Evolutionary conservation across 495 filamentous ascomycete genomes (phyloP).

Genomic region (Sporormia fimetaria): DNA sequence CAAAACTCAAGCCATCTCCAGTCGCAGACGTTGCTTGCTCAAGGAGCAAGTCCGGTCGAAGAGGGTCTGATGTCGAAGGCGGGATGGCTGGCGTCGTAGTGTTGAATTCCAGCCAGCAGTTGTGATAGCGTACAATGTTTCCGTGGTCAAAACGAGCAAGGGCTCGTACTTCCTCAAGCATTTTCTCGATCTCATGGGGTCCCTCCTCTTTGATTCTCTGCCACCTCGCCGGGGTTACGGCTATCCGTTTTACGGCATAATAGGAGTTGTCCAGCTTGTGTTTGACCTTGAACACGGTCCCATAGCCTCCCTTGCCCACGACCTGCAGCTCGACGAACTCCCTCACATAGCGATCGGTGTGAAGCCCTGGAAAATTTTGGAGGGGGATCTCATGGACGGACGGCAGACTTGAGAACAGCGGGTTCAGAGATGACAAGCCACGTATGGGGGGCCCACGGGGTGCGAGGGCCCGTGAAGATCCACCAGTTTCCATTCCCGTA

Average conservation of each 20-base stretch:
- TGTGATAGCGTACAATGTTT: constrained; percentile 34
- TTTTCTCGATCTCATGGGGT: constrained; percentile 26
- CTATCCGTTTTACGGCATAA: constrained; percentile 39
- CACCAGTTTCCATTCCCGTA: not conserved
- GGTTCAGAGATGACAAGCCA: not conserved
- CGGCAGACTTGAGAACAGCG: not conserved
- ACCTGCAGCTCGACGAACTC: constrained; percentile 30
- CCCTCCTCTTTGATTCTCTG: constrained; percentile 24
- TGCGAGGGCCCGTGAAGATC: not conserved
- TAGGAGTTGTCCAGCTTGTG: constrained; percentile 31
- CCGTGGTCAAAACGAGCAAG: constrained; percentile 31
- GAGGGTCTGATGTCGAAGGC: not conserved
- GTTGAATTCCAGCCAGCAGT: constrained; percentile 30
- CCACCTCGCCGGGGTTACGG: constrained; percentile 22
- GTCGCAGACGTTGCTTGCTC: constrained; percentile 1
- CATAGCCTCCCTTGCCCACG: constrained; percentile 38
- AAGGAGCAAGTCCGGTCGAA: constrained; percentile 1
- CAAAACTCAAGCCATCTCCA: not conserved
- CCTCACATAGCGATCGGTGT: constrained; percentile 22
- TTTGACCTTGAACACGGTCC: constrained; percentile 33
- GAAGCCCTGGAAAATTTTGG: constrained; percentile 14
- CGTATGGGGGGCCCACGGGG: not conserved
- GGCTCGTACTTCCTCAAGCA: constrained; percentile 32
- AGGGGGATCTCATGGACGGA: constrained; percentile 5
- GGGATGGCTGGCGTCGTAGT: not conserved